Evolutionary conservation across 2,329 filamentous ascomycete genomes (phyloP).

Genomic region (Colletotrichum neosansevieriae): DNA sequence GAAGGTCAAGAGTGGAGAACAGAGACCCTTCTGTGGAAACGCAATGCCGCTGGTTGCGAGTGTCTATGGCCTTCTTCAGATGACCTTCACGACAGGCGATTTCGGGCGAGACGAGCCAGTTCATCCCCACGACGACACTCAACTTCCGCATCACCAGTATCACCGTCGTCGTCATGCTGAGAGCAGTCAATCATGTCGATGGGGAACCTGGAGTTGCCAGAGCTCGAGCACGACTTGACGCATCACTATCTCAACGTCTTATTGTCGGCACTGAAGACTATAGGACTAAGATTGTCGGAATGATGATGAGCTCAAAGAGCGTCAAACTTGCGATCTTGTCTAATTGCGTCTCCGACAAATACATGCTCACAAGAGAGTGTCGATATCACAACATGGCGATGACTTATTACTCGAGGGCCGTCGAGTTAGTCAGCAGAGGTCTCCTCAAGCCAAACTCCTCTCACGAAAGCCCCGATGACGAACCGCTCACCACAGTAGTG

Average conservation of each 20-base stretch:
- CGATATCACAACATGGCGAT: conserved; percentile 6
- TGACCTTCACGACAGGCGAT: conserved; percentile 6
- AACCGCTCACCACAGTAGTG: background rate
- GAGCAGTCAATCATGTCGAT: background rate
- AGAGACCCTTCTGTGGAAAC: conserved; percentile 9
- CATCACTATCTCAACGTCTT: conserved; percentile 6
- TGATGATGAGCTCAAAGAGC: conserved; percentile 12
- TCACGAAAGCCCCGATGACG: background rate
- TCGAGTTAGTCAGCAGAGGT: background rate
- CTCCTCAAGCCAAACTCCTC: background rate
- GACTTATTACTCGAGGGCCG: conserved; percentile 7
- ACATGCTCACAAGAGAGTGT: conserved; percentile 1
- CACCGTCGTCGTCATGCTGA: background rate
- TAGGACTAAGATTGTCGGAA: background rate
- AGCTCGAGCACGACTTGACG: background rate
- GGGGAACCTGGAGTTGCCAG: background rate
- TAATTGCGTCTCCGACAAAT: conserved; percentile 7
- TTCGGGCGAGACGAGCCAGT: background rate
- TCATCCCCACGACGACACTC: background rate
- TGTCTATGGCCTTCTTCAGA: background rate
- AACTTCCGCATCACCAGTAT: background rate
- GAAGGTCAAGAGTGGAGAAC: conserved; percentile 18
- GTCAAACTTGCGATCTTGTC: conserved; percentile 4
- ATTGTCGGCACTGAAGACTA: conserved; percentile 7
- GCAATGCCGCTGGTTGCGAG: background rate